These are phyloP conservation scores for Heliamphora pulchella DNA, from an alignment of 179 eudicot species.

Conservation along the genomic window DNA sequence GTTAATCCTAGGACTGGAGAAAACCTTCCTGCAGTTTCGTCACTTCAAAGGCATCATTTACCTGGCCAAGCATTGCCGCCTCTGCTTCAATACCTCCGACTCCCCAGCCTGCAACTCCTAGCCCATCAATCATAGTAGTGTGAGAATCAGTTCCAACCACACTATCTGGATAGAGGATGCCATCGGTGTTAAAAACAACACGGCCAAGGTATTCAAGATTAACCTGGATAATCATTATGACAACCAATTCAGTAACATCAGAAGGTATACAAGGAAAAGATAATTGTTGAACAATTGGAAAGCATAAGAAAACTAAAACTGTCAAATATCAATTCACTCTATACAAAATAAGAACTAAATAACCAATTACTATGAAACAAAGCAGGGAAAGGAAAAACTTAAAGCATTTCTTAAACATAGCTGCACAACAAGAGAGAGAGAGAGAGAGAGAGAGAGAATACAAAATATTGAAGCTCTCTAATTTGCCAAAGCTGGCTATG, in stretches of 20 bases:
- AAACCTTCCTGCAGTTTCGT: neutral
- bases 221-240: constrained; percentile 27
- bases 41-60: constrained; percentile 15
- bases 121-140: constrained; percentile 62
- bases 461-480: constrained; percentile 6
- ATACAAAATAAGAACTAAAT: neutral
- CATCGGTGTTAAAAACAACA: constrained; percentile 54
- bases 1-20: neutral
- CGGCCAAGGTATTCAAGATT: constrained; percentile 59
- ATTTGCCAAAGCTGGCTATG: constrained; percentile 4
- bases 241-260: neutral
- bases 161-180: constrained; percentile 56
- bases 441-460: neutral
- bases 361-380: neutral
- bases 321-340: neutral
- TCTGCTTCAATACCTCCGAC: constrained; percentile 68
- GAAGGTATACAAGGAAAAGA: neutral
- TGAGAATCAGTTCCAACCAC: constrained; percentile 66
- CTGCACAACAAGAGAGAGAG: neutral
- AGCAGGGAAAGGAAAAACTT: neutral
- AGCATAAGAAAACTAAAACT: neutral
- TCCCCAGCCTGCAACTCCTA: constrained; percentile 70
- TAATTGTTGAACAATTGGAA: neutral
- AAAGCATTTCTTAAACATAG: neutral
- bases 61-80: constrained; percentile 66